Evolutionary conservation across 495 filamentous ascomycete species (phyloP).

Genomic region (Trichoderma virens): DNA sequence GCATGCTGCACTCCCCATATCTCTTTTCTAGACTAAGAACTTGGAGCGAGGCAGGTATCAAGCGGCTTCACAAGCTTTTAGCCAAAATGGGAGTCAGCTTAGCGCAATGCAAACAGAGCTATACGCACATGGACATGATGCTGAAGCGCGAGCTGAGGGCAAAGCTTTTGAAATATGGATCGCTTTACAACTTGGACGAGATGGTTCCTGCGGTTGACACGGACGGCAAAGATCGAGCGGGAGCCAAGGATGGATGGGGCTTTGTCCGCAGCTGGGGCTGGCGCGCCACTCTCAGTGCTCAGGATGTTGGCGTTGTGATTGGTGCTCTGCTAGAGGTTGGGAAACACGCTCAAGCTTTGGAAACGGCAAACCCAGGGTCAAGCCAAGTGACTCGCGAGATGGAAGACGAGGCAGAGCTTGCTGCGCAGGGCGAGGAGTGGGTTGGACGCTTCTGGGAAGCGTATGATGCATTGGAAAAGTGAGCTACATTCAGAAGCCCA

Average conservation of each 20-base stretch:
- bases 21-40: conserved; percentile 87
- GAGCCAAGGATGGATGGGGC: conserved; percentile 80
- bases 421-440: conserved; percentile 55
- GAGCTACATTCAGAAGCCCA: conserved; percentile 19
- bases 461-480: conserved; percentile 81
- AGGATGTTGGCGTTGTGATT: conserved; percentile 83
- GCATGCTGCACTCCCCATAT: conserved; percentile 96
- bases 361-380: conserved; percentile 12
- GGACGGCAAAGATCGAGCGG: conserved; percentile 46
- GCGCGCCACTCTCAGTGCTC: conserved; percentile 86
- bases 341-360: conserved; percentile 32
- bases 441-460: conserved; percentile 82
- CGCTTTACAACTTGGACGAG: conserved; percentile 84
- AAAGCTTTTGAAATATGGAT: conserved; percentile 80
- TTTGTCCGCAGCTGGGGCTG: conserved; percentile 97
- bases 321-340: conserved; percentile 91
- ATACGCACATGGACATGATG: conserved; percentile 98
- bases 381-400: conserved; percentile 24
- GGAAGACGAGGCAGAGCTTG: conserved; percentile 36
- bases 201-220: conserved; percentile 66
- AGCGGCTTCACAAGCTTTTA: conserved; percentile 88
- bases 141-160: conserved; percentile 82
- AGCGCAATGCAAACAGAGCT: conserved; percentile 87
- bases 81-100: conserved; percentile 98
- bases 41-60: conserved; percentile 84